phyloP scores from a whole-genome alignment of 495 filamentous ascomycete genomes.

The Tirmania nivea region DNA sequence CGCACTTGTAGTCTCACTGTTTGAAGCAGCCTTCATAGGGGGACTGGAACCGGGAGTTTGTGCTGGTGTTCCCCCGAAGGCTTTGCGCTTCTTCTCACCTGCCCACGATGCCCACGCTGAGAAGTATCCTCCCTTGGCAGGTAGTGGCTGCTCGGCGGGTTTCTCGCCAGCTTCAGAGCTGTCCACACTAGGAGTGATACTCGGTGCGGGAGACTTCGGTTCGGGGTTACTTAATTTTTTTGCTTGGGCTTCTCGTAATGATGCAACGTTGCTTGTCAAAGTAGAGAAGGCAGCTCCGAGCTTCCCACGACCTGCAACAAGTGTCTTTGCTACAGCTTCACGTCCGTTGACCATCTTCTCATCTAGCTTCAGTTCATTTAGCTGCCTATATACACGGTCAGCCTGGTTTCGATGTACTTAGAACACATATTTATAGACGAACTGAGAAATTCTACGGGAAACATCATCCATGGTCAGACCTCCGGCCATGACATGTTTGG shows the following conservation, averaged over 20 bases:
- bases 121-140: constrained; percentile 45
- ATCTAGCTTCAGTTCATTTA: constrained; percentile 44
- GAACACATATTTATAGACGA: constrained; percentile 26
- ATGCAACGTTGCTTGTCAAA: constrained; percentile 51
- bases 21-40: neutral
- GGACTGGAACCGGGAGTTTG: constrained; percentile 2
- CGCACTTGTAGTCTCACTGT: neutral
- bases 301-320: constrained; percentile 48
- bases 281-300: constrained; percentile 45
- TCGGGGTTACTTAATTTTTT: constrained; percentile 1
- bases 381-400: constrained; percentile 14
- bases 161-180: constrained; percentile 1
- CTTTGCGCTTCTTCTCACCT: constrained; percentile 55
- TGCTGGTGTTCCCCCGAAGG: constrained; percentile 29
- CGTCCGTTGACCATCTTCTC: constrained; percentile 41
- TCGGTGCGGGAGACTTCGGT: neutral
- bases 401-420: neutral
- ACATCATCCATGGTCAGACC: constrained; percentile 88
- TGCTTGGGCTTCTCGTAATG: constrained; percentile 34
- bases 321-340: constrained; percentile 40
- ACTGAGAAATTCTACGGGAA: constrained; percentile 69
- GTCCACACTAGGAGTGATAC: neutral
- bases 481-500: constrained; percentile 82
- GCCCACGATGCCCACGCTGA: constrained; percentile 94
- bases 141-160: constrained; percentile 1